Evolutionary conservation across 306 rosid genomes (phyloP).

Genomic region (Begonia fuchsioides): DNA sequence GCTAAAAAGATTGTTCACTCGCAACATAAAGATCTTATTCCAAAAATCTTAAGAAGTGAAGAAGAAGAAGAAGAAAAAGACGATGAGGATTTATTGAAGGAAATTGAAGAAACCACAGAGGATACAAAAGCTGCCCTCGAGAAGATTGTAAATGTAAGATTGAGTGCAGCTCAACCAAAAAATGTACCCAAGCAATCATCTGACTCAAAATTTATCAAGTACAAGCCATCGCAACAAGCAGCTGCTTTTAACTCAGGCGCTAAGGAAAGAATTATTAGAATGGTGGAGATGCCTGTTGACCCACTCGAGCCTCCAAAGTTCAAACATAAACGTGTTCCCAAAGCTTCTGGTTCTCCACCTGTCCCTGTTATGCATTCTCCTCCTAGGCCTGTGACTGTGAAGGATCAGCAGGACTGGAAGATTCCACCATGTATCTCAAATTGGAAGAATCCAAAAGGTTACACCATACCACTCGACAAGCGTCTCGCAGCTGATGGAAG

Average conservation of each 20-base stretch:
- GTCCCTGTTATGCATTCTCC: slow-evolving; percentile 92
- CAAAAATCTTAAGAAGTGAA: slow-evolving; percentile 48
- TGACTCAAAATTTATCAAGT: slow-evolving; percentile 68
- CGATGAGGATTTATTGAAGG: slow-evolving; percentile 44
- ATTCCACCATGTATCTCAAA: slow-evolving; percentile 89
- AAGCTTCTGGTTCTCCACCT: slow-evolving; percentile 81
- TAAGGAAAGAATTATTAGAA: slow-evolving; percentile 72
- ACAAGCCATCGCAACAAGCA: slow-evolving; percentile 72
- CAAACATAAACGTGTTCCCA: slow-evolving; percentile 86
- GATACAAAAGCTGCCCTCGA: slow-evolving; percentile 79
- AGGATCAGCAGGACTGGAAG: slow-evolving; percentile 93
- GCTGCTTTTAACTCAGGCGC: slow-evolving; percentile 82
- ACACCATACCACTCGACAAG: slow-evolving; percentile 80
- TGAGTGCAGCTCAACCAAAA: slow-evolving; percentile 78
- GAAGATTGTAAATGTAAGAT: slow-evolving; percentile 68
- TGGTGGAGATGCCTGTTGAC: slow-evolving; percentile 90
- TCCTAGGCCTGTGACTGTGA: slow-evolving; percentile 78
- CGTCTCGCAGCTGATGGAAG: slow-evolving; percentile 84
- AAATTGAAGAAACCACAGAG: slow-evolving; percentile 60
- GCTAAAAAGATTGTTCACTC: slow-evolving; percentile 63
- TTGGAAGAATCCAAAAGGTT: slow-evolving; percentile 96
- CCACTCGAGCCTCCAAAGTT: slow-evolving; percentile 91
- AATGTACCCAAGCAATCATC: slow-evolving; percentile 61
- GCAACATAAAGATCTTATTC: slow-evolving; percentile 61
- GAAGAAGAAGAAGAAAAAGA: slow-evolving; percentile 16